A percentile compares a stretch with the other conserved stretches of the same genome.
These are phyloP conservation scores for Halenospora varia DNA, from an alignment of 495 filamentous ascomycete species.

Conservation along the genomic window DNA sequence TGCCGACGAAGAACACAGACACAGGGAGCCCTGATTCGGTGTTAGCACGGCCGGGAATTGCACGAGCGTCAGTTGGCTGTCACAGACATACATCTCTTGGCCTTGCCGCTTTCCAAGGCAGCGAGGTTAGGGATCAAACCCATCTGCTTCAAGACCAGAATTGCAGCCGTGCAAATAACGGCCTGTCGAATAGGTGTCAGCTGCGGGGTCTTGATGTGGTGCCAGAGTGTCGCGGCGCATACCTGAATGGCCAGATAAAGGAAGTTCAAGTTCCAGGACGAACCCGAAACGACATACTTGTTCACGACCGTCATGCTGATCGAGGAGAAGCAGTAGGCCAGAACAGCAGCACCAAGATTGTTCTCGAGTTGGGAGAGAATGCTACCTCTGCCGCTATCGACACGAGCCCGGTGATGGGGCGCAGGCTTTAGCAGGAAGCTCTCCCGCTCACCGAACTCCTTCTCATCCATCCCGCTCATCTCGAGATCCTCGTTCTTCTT, in stretches of 20 bases:
- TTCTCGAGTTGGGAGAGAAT: conserved; percentile 56
- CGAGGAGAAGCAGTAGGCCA: conserved; percentile 89
- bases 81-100: conserved; percentile 85
- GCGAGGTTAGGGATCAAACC: conserved; percentile 82
- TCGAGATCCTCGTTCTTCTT: conserved; percentile 51
- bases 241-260: conserved; percentile 92
- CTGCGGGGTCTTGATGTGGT: background rate
- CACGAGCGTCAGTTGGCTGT: too few relatives aligned
- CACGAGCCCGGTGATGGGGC: background rate
- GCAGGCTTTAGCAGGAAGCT: background rate
- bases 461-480: conserved; percentile 66
- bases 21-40: conserved; percentile 85
- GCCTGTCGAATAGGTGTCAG: conserved; percentile 51
- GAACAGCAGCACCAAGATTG: conserved; percentile 72
- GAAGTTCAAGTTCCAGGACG: conserved; percentile 94
- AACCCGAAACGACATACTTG: conserved; percentile 93
- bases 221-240: conserved; percentile 33
- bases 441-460: conserved; percentile 44
- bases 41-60: conserved; percentile 13
- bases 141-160: conserved; percentile 74
- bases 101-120: conserved; percentile 84
- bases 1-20: conserved; percentile 92
- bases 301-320: conserved; percentile 99
- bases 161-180: conserved; percentile 84
- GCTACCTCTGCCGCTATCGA: too few relatives aligned